These are phyloP conservation scores for Trichoderma harzianum DNA, from an alignment of 2,329 filamentous ascomycete genomes.

Conservation along the genomic window DNA sequence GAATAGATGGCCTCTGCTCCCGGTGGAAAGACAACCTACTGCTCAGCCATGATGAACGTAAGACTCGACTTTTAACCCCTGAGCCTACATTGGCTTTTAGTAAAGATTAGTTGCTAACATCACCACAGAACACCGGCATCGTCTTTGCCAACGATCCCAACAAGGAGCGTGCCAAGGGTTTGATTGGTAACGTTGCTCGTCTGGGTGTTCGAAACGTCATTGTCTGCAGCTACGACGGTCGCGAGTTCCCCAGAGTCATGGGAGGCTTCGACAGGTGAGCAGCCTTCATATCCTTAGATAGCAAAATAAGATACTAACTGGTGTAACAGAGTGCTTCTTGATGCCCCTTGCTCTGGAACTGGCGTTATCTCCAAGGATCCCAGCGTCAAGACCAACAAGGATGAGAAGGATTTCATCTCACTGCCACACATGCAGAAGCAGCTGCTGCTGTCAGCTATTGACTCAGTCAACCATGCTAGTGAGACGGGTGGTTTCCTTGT, in stretches of 20 bases:
- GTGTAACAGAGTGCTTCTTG: conserved; percentile 65
- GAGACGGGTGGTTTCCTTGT: conserved; percentile 94
- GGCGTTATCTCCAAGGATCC: conserved; percentile 97
- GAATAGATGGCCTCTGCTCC: conserved; percentile 31
- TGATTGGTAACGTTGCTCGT: conserved; percentile 97
- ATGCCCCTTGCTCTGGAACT: conserved; percentile 93
- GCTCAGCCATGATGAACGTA: conserved; percentile 62
- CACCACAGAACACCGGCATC: conserved; percentile 84
- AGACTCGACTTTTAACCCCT: conserved; percentile 31
- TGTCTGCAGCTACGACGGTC: conserved; percentile 91
- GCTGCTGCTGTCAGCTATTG: conserved; percentile 85
- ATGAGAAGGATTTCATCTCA: conserved; percentile 87
- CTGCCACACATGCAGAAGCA: conserved; percentile 95
- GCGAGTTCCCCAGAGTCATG: conserved; percentile 90
- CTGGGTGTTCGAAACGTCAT: conserved; percentile 90
- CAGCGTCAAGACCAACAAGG: conserved; percentile 97
- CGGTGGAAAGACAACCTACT: conserved; percentile 34
- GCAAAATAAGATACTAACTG: background rate
- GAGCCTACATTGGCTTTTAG: conserved; percentile 44
- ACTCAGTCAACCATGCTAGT: conserved; percentile 85
- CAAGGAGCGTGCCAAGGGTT: conserved; percentile 88
- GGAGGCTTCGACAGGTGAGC: conserved; percentile 81
- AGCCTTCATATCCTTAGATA: background rate
- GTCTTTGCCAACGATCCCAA: conserved; percentile 97
- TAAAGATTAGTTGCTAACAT: background rate